phyloP scores from a whole-genome alignment of 495 filamentous ascomycete species.

The Saxophila tyrrhenica region DNA sequence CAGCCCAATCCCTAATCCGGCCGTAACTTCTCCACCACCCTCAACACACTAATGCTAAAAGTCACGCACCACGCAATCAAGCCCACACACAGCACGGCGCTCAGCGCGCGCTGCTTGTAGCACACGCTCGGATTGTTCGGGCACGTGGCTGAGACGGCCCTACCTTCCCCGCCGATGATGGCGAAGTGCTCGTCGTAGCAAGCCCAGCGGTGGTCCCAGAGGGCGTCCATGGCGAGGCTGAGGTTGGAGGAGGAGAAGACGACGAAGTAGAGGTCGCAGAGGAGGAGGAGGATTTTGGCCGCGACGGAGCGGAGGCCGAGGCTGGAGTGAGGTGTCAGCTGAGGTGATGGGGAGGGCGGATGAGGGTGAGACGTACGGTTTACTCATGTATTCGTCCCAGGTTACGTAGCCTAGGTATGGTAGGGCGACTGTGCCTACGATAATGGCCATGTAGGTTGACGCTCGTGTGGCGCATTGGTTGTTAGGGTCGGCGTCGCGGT shows the following conservation, averaged over 20 bases:
- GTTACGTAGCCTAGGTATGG: constrained; percentile 88
- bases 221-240: constrained; percentile 73
- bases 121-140: constrained; percentile 39
- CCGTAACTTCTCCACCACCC: constrained; percentile 21
- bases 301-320: constrained; percentile 71
- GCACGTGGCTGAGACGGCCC: constrained; percentile 16
- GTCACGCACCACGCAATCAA: constrained; percentile 82
- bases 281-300: constrained; percentile 74
- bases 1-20: constrained; percentile 5
- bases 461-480: constrained; percentile 45
- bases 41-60: constrained; percentile 38
- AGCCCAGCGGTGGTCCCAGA: constrained; percentile 58
- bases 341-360: neutral
- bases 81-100: constrained; percentile 69
- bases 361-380: constrained; percentile 40
- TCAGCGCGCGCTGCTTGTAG: constrained; percentile 61
- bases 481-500: constrained; percentile 25
- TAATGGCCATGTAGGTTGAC: constrained; percentile 78
- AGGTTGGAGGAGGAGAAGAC: constrained; percentile 91
- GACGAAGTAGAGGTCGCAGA: constrained; percentile 91
- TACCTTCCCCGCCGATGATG: constrained; percentile 22
- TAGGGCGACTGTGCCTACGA: constrained; percentile 78
- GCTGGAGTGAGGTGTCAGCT: neutral
- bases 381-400: constrained; percentile 90
- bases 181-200: constrained; percentile 37